A percentile compares a stretch with the other conserved stretches of the same genome.
phyloP scores from a whole-genome alignment of 148 eudicot genomes.

The Beta vulgaris region DNA sequence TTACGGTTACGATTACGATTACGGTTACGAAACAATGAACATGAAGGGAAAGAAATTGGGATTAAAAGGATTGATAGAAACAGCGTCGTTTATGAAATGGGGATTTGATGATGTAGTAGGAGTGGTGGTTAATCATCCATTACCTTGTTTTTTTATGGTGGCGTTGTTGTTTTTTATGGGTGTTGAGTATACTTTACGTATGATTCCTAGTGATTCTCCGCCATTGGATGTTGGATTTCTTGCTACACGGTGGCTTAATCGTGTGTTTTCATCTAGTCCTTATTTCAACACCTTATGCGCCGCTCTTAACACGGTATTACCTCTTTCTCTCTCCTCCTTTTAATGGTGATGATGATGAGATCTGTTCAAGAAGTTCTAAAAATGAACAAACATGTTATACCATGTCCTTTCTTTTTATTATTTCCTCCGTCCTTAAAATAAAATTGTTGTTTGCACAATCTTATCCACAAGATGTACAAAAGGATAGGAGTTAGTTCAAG shows the following conservation, averaged over 20 bases:
- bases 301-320: constrained; percentile 72
- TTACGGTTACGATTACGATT: not conserved
- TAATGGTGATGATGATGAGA: too few relatives aligned
- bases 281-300: constrained; percentile 67
- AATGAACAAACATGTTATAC: too few relatives aligned
- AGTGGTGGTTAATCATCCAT: constrained; percentile 46
- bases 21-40: not conserved
- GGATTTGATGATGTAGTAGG: constrained; percentile 37
- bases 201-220: constrained; percentile 62
- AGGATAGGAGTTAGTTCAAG: too few relatives aligned
- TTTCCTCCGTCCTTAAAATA: too few relatives aligned
- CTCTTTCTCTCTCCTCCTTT: not conserved
- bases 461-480: too few relatives aligned
- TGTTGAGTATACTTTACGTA: constrained; percentile 84
- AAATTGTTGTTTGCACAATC: too few relatives aligned
- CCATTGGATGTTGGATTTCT: constrained; percentile 91
- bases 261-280: constrained; percentile 45
- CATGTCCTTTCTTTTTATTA: too few relatives aligned
- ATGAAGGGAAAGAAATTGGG: constrained; percentile 7
- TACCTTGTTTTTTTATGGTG: constrained; percentile 55
- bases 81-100: constrained; percentile 70
- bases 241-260: constrained; percentile 51
- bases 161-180: constrained; percentile 75
- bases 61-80: constrained; percentile 25
- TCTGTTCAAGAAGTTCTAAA: too few relatives aligned